Conservation (phyloP, 1,139 yeast genomes). For the Geotrichum cucujoidarum region DNA sequence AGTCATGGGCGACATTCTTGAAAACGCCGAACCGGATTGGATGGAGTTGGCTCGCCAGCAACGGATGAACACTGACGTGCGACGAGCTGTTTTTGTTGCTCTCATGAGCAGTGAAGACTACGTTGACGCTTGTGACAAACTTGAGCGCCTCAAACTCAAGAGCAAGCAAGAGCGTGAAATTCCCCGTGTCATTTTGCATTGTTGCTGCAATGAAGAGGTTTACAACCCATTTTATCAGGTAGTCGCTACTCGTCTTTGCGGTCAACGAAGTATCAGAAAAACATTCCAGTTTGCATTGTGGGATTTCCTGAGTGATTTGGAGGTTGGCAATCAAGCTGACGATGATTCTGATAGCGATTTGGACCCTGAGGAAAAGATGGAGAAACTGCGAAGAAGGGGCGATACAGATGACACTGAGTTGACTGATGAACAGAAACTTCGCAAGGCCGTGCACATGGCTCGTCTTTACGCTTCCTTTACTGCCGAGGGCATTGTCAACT, state of each 20-base stretch:
- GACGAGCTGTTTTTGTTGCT: slow-evolving; percentile 89
- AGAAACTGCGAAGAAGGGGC: slow-evolving; percentile 15
- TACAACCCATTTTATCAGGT: slow-evolving; percentile 90
- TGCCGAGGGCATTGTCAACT: slow-evolving; percentile 64
- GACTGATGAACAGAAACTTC: slow-evolving; percentile 48
- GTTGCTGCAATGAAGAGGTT: slow-evolving; percentile 74
- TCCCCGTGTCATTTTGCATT: slow-evolving; percentile 77
- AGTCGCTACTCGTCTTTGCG: slow-evolving; percentile 71
- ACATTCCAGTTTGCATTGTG: slow-evolving; percentile 85
- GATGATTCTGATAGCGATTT: slow-evolving; percentile 27
- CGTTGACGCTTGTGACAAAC: slow-evolving; percentile 75
- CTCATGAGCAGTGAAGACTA: slow-evolving; percentile 94
- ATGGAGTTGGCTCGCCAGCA: slow-evolving; percentile 76
- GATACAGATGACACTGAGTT: slow-evolving; percentile 8
- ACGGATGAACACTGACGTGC: slow-evolving; percentile 90
- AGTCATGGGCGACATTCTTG: slow-evolving; percentile 53
- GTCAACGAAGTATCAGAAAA: slow-evolving; percentile 64
- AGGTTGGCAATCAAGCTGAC: slow-evolving; percentile 45
- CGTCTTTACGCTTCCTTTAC: slow-evolving; percentile 71
- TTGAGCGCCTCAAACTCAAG: slow-evolving; percentile 74
- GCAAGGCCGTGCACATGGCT: slow-evolving; percentile 66
- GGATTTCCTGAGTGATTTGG: slow-evolving; percentile 79
- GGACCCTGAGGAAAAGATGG: slow-evolving; percentile 15
- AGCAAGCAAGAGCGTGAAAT: slow-evolving; percentile 84
- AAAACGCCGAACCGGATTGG: slow-evolving; percentile 80